Percentiles rank a stretch among this genome's conserved stretches.
Conservation (phyloP, 192 early-diverging fungal species). For the Coemansia interrupta region DNA sequence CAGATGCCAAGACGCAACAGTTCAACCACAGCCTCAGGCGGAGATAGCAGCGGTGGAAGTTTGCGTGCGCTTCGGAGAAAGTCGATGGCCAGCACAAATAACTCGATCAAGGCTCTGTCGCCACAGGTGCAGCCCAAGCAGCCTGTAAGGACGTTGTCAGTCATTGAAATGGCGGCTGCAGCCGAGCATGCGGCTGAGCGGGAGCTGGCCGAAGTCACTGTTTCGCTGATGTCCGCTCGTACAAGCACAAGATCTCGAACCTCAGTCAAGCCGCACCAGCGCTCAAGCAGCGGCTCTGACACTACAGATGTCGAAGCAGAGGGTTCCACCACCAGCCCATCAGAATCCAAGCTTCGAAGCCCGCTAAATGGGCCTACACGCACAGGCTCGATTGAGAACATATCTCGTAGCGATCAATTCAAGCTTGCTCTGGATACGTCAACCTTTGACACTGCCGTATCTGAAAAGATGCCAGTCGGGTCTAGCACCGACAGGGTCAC, state of each 20-base stretch:
- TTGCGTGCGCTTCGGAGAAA: not conserved
- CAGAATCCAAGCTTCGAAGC: not conserved
- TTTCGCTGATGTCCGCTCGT: conserved; percentile 15
- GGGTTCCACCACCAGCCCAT: not conserved
- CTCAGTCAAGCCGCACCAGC: not conserved
- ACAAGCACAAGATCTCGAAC: not conserved
- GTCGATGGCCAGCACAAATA: not conserved
- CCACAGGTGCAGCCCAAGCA: not conserved
- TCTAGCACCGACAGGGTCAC: not conserved
- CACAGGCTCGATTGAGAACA: not conserved
- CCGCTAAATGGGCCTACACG: conserved; percentile 8
- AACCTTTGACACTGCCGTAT: not conserved
- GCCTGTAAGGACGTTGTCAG: not conserved
- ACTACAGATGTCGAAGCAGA: conserved; percentile 8
- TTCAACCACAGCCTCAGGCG: not conserved
- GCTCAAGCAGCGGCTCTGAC: conserved; percentile 3
- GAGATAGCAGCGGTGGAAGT: not conserved
- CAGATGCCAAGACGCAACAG: not conserved
- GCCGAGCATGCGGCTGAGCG: conserved; percentile 29
- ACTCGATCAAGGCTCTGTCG: not conserved
- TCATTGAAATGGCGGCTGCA: conserved; percentile 26
- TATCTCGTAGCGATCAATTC: not conserved
- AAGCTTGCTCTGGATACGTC: not conserved
- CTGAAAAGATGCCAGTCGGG: not conserved
- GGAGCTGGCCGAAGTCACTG: conserved; percentile 27